Evolutionary conservation across 164 flowering plant genomes (phyloP).

Genomic region (Malania oleifera): DNA sequence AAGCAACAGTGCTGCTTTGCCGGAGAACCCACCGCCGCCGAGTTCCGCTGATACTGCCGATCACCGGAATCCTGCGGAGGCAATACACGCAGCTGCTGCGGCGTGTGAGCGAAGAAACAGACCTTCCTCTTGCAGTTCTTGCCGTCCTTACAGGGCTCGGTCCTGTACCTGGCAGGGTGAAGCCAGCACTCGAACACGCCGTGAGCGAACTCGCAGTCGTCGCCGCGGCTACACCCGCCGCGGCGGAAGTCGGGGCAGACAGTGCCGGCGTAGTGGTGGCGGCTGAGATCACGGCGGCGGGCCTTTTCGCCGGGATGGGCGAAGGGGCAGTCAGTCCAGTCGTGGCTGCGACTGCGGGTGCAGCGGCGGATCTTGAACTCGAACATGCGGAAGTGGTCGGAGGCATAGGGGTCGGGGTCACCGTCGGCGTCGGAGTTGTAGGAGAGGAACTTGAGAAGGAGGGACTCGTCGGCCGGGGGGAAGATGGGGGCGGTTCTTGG

Average conservation of each 20-base stretch:
- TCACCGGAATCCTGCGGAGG: slow-evolving; percentile 14
- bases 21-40: neutral
- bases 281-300: slow-evolving; percentile 70
- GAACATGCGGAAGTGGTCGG: slow-evolving; percentile 78
- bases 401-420: slow-evolving; percentile 46
- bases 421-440: slow-evolving; percentile 23
- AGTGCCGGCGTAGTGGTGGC: slow-evolving; percentile 55
- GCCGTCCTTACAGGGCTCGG: slow-evolving; percentile 89
- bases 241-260: slow-evolving; percentile 72
- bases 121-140: slow-evolving; percentile 59
- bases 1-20: slow-evolving; percentile 23
- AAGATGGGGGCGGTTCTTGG: slow-evolving; percentile 19
- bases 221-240: slow-evolving; percentile 64
- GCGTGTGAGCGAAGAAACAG: slow-evolving; percentile 86
- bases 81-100: slow-evolving; percentile 58
- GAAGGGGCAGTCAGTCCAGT: slow-evolving; percentile 97
- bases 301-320: slow-evolving; percentile 98
- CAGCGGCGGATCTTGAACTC: slow-evolving; percentile 87
- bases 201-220: slow-evolving; percentile 74
- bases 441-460: slow-evolving; percentile 32
- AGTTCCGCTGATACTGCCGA: no score
- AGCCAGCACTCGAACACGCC: slow-evolving; percentile 96
- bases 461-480: slow-evolving; percentile 13
- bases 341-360: slow-evolving; percentile 79
- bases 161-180: slow-evolving; percentile 78